A percentile compares a stretch with the other conserved stretches of the same genome.
Evolutionary conservation across 2,329 filamentous ascomycete genomes (phyloP).

Genomic region (Fusarium sp.): DNA sequence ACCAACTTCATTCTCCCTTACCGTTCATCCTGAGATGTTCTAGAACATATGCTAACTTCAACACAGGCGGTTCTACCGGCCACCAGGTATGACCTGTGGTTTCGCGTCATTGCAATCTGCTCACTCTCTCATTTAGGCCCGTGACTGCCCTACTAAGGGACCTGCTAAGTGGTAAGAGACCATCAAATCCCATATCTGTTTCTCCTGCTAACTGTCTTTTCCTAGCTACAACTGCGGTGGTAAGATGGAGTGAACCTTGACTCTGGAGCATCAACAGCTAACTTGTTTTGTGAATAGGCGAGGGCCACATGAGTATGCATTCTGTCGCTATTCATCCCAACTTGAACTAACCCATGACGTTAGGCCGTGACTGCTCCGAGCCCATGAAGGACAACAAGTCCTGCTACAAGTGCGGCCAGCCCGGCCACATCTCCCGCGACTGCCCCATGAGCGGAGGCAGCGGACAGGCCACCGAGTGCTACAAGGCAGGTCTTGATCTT

Average conservation of each 20-base stretch:
- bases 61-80: conserved; percentile 75
- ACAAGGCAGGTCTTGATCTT: conserved; percentile 71
- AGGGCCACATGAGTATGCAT: conserved; percentile 82
- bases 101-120: conserved; percentile 3
- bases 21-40: neutral
- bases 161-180: conserved; percentile 80
- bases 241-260: conserved; percentile 56
- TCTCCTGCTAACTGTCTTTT: conserved; percentile 13
- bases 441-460: conserved; percentile 70
- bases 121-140: conserved; percentile 67
- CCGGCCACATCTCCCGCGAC: conserved; percentile 93
- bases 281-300: conserved; percentile 53
- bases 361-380: conserved; percentile 90
- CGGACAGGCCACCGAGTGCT: conserved; percentile 78
- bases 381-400: conserved; percentile 88
- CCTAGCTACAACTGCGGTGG: conserved; percentile 83
- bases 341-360: conserved; percentile 28
- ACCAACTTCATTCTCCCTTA: neutral
- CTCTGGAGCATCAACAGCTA: conserved; percentile 30
- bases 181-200: neutral
- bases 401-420: conserved; percentile 83
- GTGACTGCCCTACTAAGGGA: conserved; percentile 87
- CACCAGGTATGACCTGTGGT: conserved; percentile 73
- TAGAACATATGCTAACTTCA: conserved; percentile 36
- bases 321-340: neutral